A percentile compares a stretch with the other conserved stretches of the same genome.
Evolutionary conservation across 2,329 filamentous ascomycete genomes (phyloP).

Genomic region (Endocalyx cinctus): DNA sequence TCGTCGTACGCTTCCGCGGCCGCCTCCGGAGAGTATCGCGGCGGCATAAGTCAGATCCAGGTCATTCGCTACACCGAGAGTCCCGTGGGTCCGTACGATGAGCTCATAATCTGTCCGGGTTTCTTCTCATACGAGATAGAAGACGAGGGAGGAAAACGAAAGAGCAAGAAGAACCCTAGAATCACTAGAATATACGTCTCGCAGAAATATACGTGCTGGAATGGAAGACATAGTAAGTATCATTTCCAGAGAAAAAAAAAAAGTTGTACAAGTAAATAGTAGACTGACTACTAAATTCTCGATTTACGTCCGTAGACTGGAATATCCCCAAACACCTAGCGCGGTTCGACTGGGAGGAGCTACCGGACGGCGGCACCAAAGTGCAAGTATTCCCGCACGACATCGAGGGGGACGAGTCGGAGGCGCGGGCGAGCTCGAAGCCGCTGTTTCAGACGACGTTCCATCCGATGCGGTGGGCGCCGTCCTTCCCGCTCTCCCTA

Average conservation of each 20-base stretch:
- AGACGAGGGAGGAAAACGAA: conserved; percentile 27
- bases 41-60: conserved; percentile 45
- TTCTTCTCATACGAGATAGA: conserved; percentile 35
- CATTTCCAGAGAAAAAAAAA: conserved; percentile 1
- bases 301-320: conserved; percentile 44
- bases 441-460: conserved; percentile 45
- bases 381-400: conserved; percentile 44
- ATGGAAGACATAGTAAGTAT: conserved; percentile 43
- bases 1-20: conserved; percentile 32
- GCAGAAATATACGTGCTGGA: conserved; percentile 46
- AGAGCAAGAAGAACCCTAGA: conserved; percentile 32
- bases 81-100: conserved; percentile 51
- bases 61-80: conserved; percentile 46
- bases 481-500: conserved; percentile 40
- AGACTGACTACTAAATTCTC: background rate
- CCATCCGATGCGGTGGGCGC: conserved; percentile 35
- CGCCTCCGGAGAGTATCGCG: conserved; percentile 32
- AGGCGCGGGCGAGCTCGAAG: conserved; percentile 25
- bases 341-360: conserved; percentile 40
- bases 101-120: conserved; percentile 45
- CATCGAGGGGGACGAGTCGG: conserved; percentile 22
- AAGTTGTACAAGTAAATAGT: background rate
- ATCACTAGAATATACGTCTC: conserved; percentile 54
- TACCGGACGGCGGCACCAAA: conserved; percentile 30
- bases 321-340: conserved; percentile 54